Conservation (phyloP, 352 stramenopile species). For the Phytophthora sp. region DNA sequence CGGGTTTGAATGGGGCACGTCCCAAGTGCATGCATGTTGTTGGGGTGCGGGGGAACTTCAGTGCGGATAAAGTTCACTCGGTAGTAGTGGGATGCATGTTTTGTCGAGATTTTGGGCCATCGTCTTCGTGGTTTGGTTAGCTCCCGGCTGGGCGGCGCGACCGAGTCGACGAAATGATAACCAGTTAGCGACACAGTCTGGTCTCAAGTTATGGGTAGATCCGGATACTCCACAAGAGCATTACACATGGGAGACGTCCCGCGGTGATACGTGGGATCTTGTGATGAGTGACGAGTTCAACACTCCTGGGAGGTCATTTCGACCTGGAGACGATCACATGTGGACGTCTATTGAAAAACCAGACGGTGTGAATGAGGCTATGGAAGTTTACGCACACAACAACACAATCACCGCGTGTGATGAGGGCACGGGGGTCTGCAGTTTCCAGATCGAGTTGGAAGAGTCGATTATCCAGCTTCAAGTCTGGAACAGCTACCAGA, state of each 20-base stretch:
- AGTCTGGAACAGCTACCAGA: conserved; percentile 55
- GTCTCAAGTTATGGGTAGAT: conserved; percentile 58
- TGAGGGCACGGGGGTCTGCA: conserved; percentile 26
- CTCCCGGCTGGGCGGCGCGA: neutral
- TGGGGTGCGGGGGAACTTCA: neutral
- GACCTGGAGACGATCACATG: conserved; percentile 87
- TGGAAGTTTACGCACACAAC: conserved; percentile 93
- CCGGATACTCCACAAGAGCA: conserved; percentile 41
- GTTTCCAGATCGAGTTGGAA: conserved; percentile 51
- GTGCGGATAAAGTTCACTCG: no score
- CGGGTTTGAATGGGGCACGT: no score
- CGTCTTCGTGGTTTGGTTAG: conserved; percentile 9
- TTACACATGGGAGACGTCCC: conserved; percentile 44
- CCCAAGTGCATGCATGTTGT: neutral
- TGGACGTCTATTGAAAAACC: conserved; percentile 95
- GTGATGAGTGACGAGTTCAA: conserved; percentile 97
- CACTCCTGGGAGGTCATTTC: conserved; percentile 77
- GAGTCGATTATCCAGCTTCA: conserved; percentile 33
- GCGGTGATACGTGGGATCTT: conserved; percentile 73
- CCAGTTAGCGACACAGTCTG: conserved; percentile 38
- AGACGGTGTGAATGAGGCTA: conserved; percentile 88
- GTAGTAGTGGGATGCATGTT: no score
- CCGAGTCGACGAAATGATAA: conserved; percentile 24
- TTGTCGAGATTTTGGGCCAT: conserved; percentile 10
- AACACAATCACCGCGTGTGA: conserved; percentile 62